Conservation (phyloP, 345 rosid species). For the Triadica sebifera region DNA sequence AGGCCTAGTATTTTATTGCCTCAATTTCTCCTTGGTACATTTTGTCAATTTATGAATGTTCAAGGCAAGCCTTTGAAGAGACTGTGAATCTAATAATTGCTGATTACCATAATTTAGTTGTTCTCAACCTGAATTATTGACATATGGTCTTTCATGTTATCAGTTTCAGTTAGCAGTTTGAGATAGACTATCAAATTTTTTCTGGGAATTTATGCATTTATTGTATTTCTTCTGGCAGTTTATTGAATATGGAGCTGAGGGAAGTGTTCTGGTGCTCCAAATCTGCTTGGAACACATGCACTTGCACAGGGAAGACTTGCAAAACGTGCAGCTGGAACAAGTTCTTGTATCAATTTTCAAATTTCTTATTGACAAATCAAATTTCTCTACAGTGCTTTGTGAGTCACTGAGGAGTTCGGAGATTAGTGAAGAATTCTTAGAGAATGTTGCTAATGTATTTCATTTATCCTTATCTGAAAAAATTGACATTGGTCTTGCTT, state of each 20-base stretch:
- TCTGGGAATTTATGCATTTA: too few species aligned
- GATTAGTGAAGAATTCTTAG: conserved; percentile 45
- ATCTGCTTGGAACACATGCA: conserved; percentile 59
- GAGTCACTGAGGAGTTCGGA: conserved; percentile 48
- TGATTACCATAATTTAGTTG: background rate
- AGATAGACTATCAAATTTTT: too few species aligned
- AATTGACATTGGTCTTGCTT: conserved; percentile 67
- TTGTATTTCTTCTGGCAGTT: conserved; percentile 39
- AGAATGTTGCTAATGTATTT: conserved; percentile 43
- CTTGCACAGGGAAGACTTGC: conserved; percentile 38
- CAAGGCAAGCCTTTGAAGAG: background rate
- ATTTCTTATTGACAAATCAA: conserved; percentile 49
- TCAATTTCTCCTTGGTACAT: background rate
- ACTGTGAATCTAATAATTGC: background rate
- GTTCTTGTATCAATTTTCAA: conserved; percentile 52
- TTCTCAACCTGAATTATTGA: background rate
- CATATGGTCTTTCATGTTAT: background rate
- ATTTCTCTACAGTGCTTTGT: conserved; percentile 59
- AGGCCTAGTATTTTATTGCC: background rate
- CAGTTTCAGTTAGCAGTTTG: background rate
- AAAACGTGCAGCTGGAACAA: conserved; percentile 44
- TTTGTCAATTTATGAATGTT: background rate
- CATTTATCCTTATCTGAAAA: conserved; percentile 62
- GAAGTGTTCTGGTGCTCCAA: conserved; percentile 53
- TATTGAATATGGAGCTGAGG: conserved; percentile 60